phyloP scores from a whole-genome alignment of 2,329 filamentous ascomycete genomes.

The Fusarium annulatum region DNA sequence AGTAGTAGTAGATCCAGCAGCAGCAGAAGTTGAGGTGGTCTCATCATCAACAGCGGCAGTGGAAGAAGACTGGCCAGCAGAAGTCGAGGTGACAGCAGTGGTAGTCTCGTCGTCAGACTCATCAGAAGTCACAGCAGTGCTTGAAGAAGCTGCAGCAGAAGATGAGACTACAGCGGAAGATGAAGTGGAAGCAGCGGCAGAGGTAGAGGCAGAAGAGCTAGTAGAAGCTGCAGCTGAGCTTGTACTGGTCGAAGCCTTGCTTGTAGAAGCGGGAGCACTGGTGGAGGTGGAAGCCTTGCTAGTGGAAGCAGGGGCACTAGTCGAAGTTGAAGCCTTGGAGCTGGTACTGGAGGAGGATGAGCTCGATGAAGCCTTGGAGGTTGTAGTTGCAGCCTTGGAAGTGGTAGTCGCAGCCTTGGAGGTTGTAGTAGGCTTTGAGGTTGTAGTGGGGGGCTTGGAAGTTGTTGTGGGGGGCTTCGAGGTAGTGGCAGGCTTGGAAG shows the following conservation, averaged over 20 bases:
- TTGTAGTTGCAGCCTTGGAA: not conserved
- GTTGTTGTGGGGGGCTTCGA: not conserved
- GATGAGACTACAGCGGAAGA: not conserved
- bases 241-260: not conserved
- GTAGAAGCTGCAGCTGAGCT: not conserved
- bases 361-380: not conserved
- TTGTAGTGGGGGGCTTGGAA: not conserved
- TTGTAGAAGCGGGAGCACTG: not conserved
- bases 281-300: not conserved
- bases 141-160: not conserved
- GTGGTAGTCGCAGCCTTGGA: not conserved
- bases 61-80: not conserved
- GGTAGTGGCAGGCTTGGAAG: fast-evolving
- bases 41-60: not conserved
- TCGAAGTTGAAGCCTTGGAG: not conserved
- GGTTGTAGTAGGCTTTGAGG: not conserved
- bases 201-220: not conserved
- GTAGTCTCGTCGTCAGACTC: not conserved
- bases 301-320: not conserved
- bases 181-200: not conserved
- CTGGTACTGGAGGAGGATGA: not conserved
- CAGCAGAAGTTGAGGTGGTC: not conserved
- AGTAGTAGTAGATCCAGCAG: not conserved
- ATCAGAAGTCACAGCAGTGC: not conserved
- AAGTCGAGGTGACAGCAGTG: not conserved